Evolutionary conservation across 306 rosid species (phyloP), one percentile per base, ranked within the genome.

Genomic region (Quercus ilex): DNA sequence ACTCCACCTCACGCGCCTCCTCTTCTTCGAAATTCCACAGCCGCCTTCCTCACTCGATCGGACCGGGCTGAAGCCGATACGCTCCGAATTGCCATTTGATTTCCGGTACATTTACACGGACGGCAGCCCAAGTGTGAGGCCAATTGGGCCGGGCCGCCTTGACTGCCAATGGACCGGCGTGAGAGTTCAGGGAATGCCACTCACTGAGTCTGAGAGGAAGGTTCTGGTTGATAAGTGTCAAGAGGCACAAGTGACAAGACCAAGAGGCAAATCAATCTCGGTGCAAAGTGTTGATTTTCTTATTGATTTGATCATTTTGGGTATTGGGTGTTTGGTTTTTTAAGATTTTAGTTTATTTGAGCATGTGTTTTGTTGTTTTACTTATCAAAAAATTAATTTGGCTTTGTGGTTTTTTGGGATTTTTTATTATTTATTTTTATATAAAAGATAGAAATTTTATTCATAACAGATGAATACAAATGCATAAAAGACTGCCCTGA

Each of bases 121-220:
- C 83, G 87, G 90, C 81, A 90, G 92, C 81, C 84, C 76, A 43
- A 59, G 57, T 5, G 98, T 83, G 82, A 79, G 99, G 84, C 94
- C 99, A 1, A 89, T 95, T 25, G 97, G 98, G 49, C 90, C 83
- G 95, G 98, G n/a, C n/a, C n/a, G n/a, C n/a, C n/a, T n/a, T n/a
- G n/a, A n/a, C n/a, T n/a, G n/a, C n/a, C n/a, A n/a, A n/a, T n/a
- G n/a, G n/a, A n/a, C n/a, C 83, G 95, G 98, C 20, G 98, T 95
- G 31, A n/a, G 31, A 80, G 73, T 92, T 70, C 96, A 87, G 75
- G 99, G 99, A 12, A 78, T 84, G 55, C 85, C 93, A 0, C 88
- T 95, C 19, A 80, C 78, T 28, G 77, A 15, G 69, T 91, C 93
- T 26, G 99, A 95, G 90, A 85, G 94, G 71, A 91, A 84, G 71